Base-by-base conservation (phyloP, 2,329 filamentous ascomycete species). In the Biscogniauxia sp. region DNA sequence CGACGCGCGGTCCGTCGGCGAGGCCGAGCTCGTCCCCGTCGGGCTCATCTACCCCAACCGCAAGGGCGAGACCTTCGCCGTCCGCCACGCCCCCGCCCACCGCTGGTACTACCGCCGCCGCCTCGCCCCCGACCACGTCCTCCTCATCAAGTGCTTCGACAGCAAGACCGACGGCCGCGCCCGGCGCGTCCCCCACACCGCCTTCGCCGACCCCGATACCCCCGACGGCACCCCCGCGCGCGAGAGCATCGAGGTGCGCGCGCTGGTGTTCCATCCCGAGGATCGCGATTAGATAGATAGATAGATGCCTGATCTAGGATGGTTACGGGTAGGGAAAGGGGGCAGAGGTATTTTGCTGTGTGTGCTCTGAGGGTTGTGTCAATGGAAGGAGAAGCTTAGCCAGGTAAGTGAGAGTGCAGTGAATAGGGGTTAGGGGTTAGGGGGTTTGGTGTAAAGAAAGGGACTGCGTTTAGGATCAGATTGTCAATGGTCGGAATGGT, bases 141-240 rank as follows among this genome's bases (percentile, higher is more conserved):
- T 84, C 2, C 67, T 88, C 51, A 84, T 88, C 72, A 88, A 88
- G 71, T 86, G 83, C 67, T 88, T 82, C 68, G 86, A 88, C 70
- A 83, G 77, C 25, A 83, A 84, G 76, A 75, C 75, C 23, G 83
- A 85, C 69, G 83, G 82, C 0, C 72, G 80, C 25, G 81, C 83
- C 5, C 76, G 82, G 9, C 70, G 82, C 3, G 79, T 83, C 32
- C 83, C 84, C n/a, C 84, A 87, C 66, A 78, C 79, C 5, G 81
- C 84, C 2, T 86, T 88, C 75, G 73, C 73, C 19, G 79, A 85
- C 69, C 74, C 78, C 0, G 75, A 72, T 9, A 74, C 77, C 17
- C 62, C 72, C 13, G 71, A 76, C 55, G 70, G 75, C 54, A 72
- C 75, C 20, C 77, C 82, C 13, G 73, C 81, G 0, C 79, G 90